Percentiles rank a stretch among this genome's conserved stretches.
phyloP scores from a whole-genome alignment of 495 filamentous ascomycete species.

The Penicillium taxi region DNA sequence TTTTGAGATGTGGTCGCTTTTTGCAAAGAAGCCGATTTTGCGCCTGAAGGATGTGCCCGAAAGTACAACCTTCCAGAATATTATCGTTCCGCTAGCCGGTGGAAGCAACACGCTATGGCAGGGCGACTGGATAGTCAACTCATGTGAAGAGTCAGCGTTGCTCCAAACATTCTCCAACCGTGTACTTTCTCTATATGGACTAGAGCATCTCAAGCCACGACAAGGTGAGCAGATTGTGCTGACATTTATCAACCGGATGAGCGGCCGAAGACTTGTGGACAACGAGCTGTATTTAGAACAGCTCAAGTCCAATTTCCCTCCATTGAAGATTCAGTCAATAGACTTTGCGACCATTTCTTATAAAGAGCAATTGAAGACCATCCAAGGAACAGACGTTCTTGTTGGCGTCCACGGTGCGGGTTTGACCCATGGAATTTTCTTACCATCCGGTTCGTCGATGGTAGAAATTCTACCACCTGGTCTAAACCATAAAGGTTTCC shows the following conservation, averaged over 20 bases:
- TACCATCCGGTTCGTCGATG: slow-evolving; percentile 21
- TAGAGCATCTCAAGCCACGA: slow-evolving; percentile 9
- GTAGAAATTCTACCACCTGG: slow-evolving; percentile 32
- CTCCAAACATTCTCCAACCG: slow-evolving; percentile 24
- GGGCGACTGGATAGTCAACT: slow-evolving; percentile 21
- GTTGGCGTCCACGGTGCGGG: slow-evolving; percentile 36
- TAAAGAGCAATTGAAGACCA: slow-evolving; percentile 24
- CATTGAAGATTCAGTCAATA: slow-evolving; percentile 23
- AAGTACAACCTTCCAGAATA: slow-evolving; percentile 13
- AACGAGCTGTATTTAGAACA: slow-evolving; percentile 17
- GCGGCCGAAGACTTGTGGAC: slow-evolving; percentile 20
- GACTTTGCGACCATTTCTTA: slow-evolving; percentile 30
- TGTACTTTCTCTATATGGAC: slow-evolving; percentile 16
- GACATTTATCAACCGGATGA: slow-evolving; percentile 30
- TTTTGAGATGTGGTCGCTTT: slow-evolving; percentile 27
- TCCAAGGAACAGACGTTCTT: slow-evolving; percentile 28
- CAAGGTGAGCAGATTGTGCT: slow-evolving; percentile 13
- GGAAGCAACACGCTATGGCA: slow-evolving; percentile 33
- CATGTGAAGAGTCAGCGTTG: slow-evolving; percentile 20
- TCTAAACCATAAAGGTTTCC: slow-evolving; percentile 29
- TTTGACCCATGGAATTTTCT: slow-evolving; percentile 31
- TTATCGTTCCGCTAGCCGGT: slow-evolving; percentile 33
- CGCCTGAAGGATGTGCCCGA: slow-evolving; percentile 16
- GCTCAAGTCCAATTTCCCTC: slow-evolving; percentile 15
- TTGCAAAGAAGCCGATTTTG: slow-evolving; percentile 16